Conservation (phyloP, 108 stramenopile species). For the Skeletonema costatum region DNA sequence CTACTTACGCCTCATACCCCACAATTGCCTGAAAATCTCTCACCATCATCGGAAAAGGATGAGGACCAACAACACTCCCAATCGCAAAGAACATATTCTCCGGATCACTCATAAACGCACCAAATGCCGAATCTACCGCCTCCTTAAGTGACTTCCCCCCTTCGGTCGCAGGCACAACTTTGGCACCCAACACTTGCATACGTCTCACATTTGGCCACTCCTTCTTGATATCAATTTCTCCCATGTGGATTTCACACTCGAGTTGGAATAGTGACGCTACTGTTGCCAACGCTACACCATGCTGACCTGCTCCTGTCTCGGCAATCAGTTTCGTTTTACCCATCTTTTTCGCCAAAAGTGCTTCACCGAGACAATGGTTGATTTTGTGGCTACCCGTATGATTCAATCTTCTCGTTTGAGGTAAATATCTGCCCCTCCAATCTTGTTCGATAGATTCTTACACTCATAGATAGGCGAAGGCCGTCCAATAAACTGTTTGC, state of each 20-base stretch:
- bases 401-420: slow-evolving; percentile 93
- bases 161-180: slow-evolving; percentile 82
- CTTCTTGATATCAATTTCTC: slow-evolving; percentile 22
- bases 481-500: slow-evolving; percentile 85
- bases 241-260: slow-evolving; percentile 95
- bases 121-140: slow-evolving; percentile 94
- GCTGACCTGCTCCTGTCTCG: slow-evolving; percentile 96
- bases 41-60: slow-evolving; percentile 96
- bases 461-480: slow-evolving; percentile 92
- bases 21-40: slow-evolving; percentile 93
- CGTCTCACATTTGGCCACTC: slow-evolving; percentile 91
- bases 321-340: slow-evolving; percentile 94
- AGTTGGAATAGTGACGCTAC: slow-evolving; percentile 88
- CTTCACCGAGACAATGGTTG: slow-evolving; percentile 95
- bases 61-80: slow-evolving; percentile 94
- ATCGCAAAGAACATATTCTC: slow-evolving; percentile 92
- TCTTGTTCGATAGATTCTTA: slow-evolving; percentile 74
- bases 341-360: slow-evolving; percentile 88
- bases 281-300: slow-evolving; percentile 94
- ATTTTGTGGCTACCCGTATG: slow-evolving; percentile 97
- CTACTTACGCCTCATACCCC: slow-evolving; percentile 63
- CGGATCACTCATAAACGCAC: slow-evolving; percentile 93
- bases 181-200: slow-evolving; percentile 95
- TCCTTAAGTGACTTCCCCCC: slow-evolving; percentile 90
- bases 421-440: slow-evolving; percentile 91